Conservation (phyloP, 495 filamentous ascomycete species). For the Aspergillus ellipticus region DNA sequence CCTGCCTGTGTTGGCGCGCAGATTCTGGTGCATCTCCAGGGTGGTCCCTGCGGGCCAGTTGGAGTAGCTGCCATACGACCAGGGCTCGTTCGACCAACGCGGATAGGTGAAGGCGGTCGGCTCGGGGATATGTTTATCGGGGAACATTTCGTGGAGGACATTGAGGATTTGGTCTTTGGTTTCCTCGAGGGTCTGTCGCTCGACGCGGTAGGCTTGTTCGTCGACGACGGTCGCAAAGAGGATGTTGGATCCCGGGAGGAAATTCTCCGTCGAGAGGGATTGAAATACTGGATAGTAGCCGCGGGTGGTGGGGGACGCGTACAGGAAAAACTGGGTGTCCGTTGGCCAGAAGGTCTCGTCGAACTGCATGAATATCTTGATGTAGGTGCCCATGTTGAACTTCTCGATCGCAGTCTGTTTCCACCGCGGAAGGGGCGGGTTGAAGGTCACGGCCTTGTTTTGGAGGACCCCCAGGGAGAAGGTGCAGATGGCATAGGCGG, state of each 20-base stretch:
- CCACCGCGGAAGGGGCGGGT: conserved; percentile 60
- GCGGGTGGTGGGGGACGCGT: conserved; percentile 57
- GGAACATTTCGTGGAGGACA: conserved; percentile 66
- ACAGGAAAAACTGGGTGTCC: conserved; percentile 66
- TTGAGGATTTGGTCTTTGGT: conserved; percentile 59
- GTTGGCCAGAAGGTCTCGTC: conserved; percentile 66
- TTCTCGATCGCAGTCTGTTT: conserved; percentile 62
- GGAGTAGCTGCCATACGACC: conserved; percentile 67
- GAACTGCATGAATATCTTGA: conserved; percentile 76
- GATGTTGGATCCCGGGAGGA: conserved; percentile 62
- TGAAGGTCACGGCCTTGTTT: conserved; percentile 57
- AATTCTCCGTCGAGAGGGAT: conserved; percentile 56
- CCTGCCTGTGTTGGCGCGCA: conserved; percentile 62
- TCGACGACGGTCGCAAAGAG: conserved; percentile 68
- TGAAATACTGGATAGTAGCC: conserved; percentile 74
- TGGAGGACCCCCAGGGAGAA: conserved; percentile 70
- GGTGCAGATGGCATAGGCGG: conserved; percentile 55
- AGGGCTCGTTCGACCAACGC: conserved; percentile 62
- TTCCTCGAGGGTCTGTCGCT: conserved; percentile 57
- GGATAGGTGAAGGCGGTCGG: conserved; percentile 68
- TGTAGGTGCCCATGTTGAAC: conserved; percentile 74
- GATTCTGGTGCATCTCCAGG: conserved; percentile 67
- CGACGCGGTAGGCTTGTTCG: conserved; percentile 58
- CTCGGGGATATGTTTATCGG: conserved; percentile 55
- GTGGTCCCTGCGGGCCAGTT: conserved; percentile 69